Base-by-base conservation (phyloP, 306 rosid genomes). In the Arachis hypogaea region DNA sequence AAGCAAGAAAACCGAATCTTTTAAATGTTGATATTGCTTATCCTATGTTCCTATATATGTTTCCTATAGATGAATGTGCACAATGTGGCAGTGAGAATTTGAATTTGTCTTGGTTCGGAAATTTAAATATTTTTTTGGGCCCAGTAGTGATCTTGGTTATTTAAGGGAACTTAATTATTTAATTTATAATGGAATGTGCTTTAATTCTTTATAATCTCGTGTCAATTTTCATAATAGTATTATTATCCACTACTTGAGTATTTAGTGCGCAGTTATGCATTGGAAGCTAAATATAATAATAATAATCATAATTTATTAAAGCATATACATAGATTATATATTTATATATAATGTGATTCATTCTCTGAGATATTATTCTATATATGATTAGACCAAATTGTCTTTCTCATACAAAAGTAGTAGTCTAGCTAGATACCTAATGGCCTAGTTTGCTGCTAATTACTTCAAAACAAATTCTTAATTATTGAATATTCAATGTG, bases 341-440 rank as follows among this genome's bases (percentile, higher is more conserved):
- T 33, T 33, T 33, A 33, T 33, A 30, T 30, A 33, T 33, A 33
- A 45, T 49, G 10, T 30, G 68, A 61, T 67, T 72, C 59, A 68
- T 62, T 79, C 38, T 65, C 7, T 63, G 66, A 0, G 52, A 80
- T 50, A 73, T 73, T 67, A 73, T 73, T 67, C 49, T 78, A 45
- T 60, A 45, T 60, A 69, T 68, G 84, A 83, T 68, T 76, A 72
- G 87, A 80, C 64, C 68, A 63, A 5, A 68, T 76, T 83, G 87
- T 80, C 87, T 72, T 83, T 83, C 84, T 68, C 84, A 68, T 4
- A 54, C 74, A 77, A 80, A 80, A 80, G 84, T 46, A 50, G 29
- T 57, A 65, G 22, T 55, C 73, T 71, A 56, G 58, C 65, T 66
- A 65, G 73, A 33, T 71, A 43, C 80, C 69, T 42, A 78, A 76